Evolutionary conservation across 2,329 filamentous ascomycete species (phyloP).

Genomic region (Ophidiomyces ophidiicola): DNA sequence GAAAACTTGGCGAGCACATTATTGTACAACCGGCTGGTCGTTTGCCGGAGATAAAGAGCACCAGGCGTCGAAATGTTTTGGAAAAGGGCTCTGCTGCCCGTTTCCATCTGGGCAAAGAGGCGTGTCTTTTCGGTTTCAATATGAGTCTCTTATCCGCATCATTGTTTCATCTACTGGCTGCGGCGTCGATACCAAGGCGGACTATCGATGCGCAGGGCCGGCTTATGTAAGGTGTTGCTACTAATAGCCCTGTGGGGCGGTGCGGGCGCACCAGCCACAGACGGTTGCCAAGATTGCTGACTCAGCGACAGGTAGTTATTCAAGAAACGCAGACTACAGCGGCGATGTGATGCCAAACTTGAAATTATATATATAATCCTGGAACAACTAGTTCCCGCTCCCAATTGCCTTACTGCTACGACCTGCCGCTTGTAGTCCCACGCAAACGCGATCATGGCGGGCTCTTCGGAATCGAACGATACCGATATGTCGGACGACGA

Average conservation of each 20-base stretch:
- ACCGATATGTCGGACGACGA: slow-evolving; percentile 5
- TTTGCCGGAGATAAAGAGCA: too few species aligned
- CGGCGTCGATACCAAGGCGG: neutral
- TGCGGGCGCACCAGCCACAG: slow-evolving; percentile 5
- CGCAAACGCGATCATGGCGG: slow-evolving; percentile 6
- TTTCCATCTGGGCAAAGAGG: too few species aligned
- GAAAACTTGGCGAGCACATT: too few species aligned
- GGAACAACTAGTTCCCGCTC: too few species aligned
- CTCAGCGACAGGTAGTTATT: neutral
- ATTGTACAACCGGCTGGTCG: too few species aligned
- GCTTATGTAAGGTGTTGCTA: neutral
- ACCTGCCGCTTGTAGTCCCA: too few species aligned
- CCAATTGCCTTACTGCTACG: too few species aligned
- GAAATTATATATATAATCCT: too few species aligned
- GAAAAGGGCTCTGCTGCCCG: too few species aligned
- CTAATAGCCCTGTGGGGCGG: slow-evolving; percentile 6
- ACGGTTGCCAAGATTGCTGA: neutral
- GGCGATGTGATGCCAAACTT: neutral
- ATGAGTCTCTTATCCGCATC: slow-evolving; percentile 6
- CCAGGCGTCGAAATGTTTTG: too few species aligned
- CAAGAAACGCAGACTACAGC: neutral
- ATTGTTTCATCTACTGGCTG: slow-evolving; percentile 5
- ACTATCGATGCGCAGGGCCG: neutral
- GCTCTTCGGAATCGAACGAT: slow-evolving; percentile 5
- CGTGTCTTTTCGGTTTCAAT: too few species aligned